phyloP scores from a whole-genome alignment of 345 rosid genomes.

The Arabidopsis arenosa region DNA sequence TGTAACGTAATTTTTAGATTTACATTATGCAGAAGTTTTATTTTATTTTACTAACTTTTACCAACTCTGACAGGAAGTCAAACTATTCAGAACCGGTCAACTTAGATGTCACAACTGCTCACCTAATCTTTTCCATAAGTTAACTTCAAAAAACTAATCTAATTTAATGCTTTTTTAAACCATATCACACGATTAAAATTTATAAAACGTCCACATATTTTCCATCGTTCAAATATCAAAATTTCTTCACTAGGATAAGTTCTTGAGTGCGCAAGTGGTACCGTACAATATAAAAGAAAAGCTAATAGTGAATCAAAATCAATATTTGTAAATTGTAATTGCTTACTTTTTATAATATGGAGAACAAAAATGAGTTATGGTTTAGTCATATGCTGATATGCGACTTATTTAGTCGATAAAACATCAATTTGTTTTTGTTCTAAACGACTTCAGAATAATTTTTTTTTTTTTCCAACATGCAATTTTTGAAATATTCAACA shows the following conservation, averaged over 20 bases:
- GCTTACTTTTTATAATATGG: not conserved
- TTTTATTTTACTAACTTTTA: not conserved
- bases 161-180: constrained; percentile 7
- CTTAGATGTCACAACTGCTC: constrained; percentile 41
- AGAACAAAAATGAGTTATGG: constrained; percentile 17
- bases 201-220: not conserved
- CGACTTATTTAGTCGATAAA: constrained; percentile 6
- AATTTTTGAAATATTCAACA: constrained; percentile 10
- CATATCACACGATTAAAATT: constrained; percentile 3
- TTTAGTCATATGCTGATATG: constrained; percentile 30
- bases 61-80: constrained; percentile 32
- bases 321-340: not conserved
- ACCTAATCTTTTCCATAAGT: not conserved
- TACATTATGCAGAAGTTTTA: not conserved
- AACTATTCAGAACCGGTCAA: constrained; percentile 28
- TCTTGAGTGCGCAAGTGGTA: constrained; percentile 37
- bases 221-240: not conserved
- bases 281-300: constrained; percentile 15
- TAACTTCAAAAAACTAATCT: not conserved
- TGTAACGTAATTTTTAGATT: not conserved
- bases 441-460: not conserved
- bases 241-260: not conserved
- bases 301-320: not conserved
- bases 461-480: no score
- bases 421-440: not conserved